A percentile compares a stretch with the other conserved stretches of the same genome.
These are phyloP conservation scores for Alternaria postmessia DNA, from an alignment of 2,329 filamentous ascomycete genomes.

Conservation along the genomic window DNA sequence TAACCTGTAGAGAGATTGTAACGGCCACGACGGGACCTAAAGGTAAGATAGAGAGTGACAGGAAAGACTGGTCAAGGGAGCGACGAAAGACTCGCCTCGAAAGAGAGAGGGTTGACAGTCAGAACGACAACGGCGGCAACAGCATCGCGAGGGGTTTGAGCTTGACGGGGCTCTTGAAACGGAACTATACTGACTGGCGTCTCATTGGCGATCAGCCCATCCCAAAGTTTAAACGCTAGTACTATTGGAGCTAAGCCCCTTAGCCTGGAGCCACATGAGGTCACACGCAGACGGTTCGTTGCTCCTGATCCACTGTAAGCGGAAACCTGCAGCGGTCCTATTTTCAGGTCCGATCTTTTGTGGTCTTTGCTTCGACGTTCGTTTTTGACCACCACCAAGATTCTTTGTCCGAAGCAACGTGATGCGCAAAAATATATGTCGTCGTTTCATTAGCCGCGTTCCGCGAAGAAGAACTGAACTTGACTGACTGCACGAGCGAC, in stretches of 20 bases:
- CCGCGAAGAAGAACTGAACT: not conserved
- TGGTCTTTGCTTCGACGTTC: not conserved
- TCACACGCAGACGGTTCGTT: constrained; percentile 8
- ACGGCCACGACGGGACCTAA: constrained; percentile 39
- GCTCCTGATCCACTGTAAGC: constrained; percentile 4
- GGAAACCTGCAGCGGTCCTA: constrained; percentile 3
- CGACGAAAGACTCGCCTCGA: constrained; percentile 39
- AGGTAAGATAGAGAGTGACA: constrained; percentile 43
- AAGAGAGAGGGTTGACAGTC: constrained; percentile 28
- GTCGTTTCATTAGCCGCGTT: not conserved
- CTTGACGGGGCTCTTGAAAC: constrained; percentile 26
- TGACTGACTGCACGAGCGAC: not conserved
- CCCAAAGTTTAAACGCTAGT: constrained; percentile 16
- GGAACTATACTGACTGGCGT: constrained; percentile 16
- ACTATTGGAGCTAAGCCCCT: constrained; percentile 15
- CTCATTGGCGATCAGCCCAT: constrained; percentile 23
- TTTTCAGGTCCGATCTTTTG: not conserved
- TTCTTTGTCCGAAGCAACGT: constrained; percentile 4
- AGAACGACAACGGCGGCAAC: constrained; percentile 18
- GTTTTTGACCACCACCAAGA: not conserved
- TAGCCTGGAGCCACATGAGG: constrained; percentile 17
- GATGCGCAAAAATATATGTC: not conserved
- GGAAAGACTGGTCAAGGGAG: constrained; percentile 41
- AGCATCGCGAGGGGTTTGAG: constrained; percentile 29
- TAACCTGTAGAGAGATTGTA: constrained; percentile 42